Evolutionary conservation across 2,329 filamentous ascomycete species (phyloP).

Genomic region (Fusarium pininemorale): DNA sequence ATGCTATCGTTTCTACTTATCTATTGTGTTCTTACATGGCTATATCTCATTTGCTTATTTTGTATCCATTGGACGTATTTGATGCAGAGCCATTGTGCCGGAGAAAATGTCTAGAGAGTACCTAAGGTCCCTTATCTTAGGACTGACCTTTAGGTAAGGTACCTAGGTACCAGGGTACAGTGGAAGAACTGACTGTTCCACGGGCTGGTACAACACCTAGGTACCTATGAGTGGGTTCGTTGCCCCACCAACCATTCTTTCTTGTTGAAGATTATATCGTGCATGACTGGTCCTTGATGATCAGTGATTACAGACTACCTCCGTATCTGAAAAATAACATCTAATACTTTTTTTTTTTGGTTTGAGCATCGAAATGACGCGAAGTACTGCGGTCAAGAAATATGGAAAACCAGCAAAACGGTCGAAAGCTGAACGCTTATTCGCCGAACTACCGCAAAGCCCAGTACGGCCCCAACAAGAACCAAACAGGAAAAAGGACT

Average conservation of each 20-base stretch:
- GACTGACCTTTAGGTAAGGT: neutral
- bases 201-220: neutral
- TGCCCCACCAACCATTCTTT: conserved; percentile 37
- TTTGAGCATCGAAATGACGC: conserved; percentile 53
- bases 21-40: conserved; percentile 2
- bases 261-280: neutral
- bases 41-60: neutral
- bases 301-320: neutral
- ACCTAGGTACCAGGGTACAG: neutral
- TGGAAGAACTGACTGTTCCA: neutral
- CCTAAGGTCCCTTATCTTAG: neutral
- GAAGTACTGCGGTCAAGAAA: conserved; percentile 54
- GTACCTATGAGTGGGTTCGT: conserved; percentile 11
- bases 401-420: conserved; percentile 62
- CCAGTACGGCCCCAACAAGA: conserved; percentile 51
- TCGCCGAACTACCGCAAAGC: conserved; percentile 62
- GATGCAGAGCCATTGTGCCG: neutral
- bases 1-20: conserved; percentile 2
- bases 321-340: neutral
- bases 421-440: conserved; percentile 58
- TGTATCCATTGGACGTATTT: neutral
- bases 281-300: neutral
- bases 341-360: neutral
- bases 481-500: conserved; percentile 29
- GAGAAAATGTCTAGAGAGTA: conserved; percentile 1